These are phyloP conservation scores for Orbilia javanica DNA, from an alignment of 2,329 filamentous ascomycete species.

Conservation along the genomic window DNA sequence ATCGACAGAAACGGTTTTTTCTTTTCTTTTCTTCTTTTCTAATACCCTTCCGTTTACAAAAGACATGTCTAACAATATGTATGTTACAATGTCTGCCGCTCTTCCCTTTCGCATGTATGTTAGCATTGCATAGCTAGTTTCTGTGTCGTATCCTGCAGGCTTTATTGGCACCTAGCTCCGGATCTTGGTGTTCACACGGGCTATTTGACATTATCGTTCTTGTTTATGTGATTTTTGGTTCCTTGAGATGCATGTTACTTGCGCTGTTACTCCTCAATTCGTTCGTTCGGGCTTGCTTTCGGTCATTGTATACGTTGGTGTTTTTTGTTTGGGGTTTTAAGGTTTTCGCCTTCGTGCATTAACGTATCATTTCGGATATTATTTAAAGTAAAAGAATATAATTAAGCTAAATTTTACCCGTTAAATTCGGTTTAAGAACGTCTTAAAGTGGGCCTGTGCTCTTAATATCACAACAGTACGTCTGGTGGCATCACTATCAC, in stretches of 20 bases:
- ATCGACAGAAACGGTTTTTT: conserved; percentile 42
- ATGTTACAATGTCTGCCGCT: conserved; percentile 31
- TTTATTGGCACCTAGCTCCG: conserved; percentile 18
- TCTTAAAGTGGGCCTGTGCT: background rate
- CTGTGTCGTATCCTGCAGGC: background rate
- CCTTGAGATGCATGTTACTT: conserved; percentile 23
- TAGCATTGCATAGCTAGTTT: conserved; percentile 28
- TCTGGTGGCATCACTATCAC: conserved; percentile 6
- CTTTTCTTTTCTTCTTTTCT: conserved; percentile 30
- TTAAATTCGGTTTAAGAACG: background rate
- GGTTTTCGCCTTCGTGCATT: conserved; percentile 1
- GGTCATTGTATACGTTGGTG: conserved; percentile 8
- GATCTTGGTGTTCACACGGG: conserved; percentile 11
- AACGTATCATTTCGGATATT: conserved; percentile 6
- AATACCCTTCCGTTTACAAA: conserved; percentile 25
- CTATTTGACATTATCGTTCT: conserved; percentile 10
- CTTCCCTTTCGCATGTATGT: conserved; percentile 30
- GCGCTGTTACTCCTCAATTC: conserved; percentile 18
- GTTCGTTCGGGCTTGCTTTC: conserved; percentile 48
- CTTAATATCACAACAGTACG: background rate
- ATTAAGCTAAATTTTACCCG: conserved; percentile 3
- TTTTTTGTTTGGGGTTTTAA: conserved; percentile 32
- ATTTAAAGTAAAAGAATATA: conserved; percentile 24
- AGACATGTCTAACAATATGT: conserved; percentile 51
- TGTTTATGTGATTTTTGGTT: conserved; percentile 18